Base-by-base conservation (phyloP, 768 basidiomycete genomes). In the Wakefieldia striispora region DNA sequence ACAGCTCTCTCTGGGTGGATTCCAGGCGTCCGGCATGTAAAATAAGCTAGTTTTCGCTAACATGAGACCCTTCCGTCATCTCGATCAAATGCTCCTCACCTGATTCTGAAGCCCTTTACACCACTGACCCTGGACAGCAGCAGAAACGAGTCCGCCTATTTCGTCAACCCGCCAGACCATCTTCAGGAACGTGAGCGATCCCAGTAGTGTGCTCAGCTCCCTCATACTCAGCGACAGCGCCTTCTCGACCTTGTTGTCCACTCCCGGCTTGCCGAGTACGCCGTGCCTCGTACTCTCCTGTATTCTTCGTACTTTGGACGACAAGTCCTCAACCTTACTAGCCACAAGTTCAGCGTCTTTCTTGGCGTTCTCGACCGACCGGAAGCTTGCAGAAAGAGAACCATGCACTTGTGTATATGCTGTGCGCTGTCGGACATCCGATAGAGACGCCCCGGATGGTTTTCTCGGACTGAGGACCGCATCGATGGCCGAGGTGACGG, bases 11-110 rank as follows among this genome's bases (percentile, higher is more conserved):
- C 63, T 84, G 85, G 12, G 76, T 59, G 9, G 59, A 65, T 11
- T 75, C 65, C 11, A 91, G 71, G 21, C 76, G 72, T 13, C 88
- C 88, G 1, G 83, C 77, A 47, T 87, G 80, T 42, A 83, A 74
- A 34, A 83, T 73, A 33, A 90, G 73, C 87, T 89, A 9, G 35
- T 31, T 38, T 31, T 19, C 40, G 24, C 14, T 10, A 49, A n/a
- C 17, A 14, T 31, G 42, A 45, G 31, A 42, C 29, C 38, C 3
- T 11, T 12, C 3, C 11, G 35, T 45, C 2, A 47, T 17, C 8
- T 26, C 13, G 33, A 37, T 11, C 35, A 27, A 34, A 44, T 23
- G 16, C n/a, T 13, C 43, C 42, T 29, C 50, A 80, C 83, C 69
- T 78, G 70, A 60, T 71, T 70, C 58, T 84, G 80, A 16, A 85